Evolutionary conservation across 371 early-diverging fungal genomes (phyloP).

Genomic region (Rhizopus stolonifer): DNA sequence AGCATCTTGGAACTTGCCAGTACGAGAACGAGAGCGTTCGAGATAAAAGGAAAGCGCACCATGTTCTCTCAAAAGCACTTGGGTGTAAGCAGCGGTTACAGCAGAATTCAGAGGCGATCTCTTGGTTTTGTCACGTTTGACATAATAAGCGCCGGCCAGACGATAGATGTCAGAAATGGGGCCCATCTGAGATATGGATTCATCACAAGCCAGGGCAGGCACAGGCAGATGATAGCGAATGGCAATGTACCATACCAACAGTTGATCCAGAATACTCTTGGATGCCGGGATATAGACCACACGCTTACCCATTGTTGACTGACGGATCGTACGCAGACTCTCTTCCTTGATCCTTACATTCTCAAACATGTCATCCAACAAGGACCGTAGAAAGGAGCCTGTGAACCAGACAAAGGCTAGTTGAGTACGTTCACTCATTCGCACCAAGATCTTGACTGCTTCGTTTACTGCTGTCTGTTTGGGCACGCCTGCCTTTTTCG

Average conservation of each 20-base stretch:
- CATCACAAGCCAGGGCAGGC: constrained; percentile 51
- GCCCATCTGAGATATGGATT: constrained; percentile 42
- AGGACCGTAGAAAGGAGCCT: constrained; percentile 37
- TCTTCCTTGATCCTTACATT: constrained; percentile 44
- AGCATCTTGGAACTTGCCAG: constrained; percentile 43
- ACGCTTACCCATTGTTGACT: constrained; percentile 42
- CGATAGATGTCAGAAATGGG: constrained; percentile 52
- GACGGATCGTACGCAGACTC: constrained; percentile 36
- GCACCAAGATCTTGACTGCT: constrained; percentile 42
- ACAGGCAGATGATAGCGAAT: constrained; percentile 51
- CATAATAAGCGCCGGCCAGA: constrained; percentile 46
- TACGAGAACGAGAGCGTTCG: constrained; percentile 45
- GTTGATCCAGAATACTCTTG: constrained; percentile 42
- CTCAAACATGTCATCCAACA: constrained; percentile 49
- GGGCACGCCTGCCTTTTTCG: constrained; percentile 47
- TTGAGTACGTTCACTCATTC: constrained; percentile 55
- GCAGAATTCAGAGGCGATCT: constrained; percentile 50
- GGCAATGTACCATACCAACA: constrained; percentile 50
- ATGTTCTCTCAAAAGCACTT: constrained; percentile 45
- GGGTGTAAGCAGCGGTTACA: constrained; percentile 49
- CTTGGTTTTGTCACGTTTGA: constrained; percentile 39
- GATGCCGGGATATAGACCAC: constrained; percentile 50
- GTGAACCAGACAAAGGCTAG: constrained; percentile 52
- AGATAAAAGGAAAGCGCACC: constrained; percentile 40
- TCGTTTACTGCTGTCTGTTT: constrained; percentile 50